Evolutionary conservation across 768 basidiomycete species (phyloP), one percentile per base, ranked within the genome.

Genomic region (Naganishia vaughanmartiniae): DNA sequence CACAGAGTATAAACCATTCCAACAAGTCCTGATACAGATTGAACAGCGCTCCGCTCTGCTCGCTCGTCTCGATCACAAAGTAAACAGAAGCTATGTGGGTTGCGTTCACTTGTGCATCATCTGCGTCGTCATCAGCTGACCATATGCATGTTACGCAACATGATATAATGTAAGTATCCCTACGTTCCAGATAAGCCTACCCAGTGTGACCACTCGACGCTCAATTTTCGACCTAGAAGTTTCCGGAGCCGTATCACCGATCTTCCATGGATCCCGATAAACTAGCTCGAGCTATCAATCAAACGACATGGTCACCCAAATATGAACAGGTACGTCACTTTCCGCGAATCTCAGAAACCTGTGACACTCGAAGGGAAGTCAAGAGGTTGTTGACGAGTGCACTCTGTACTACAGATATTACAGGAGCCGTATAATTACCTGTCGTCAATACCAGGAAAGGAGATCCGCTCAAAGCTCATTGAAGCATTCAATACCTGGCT

Each of bases 401-500:
- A 15, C 42, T 15, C 9, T 15, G 42, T 42, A 26, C 36, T 19
- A 51, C 46, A 69, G 68, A 69, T 77, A 63, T 81, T 97, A 7
- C 84, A 95, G 9, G 95, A 98, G 79, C 95, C 95, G 0, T 98
- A 87, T 79, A 86, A 86, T 0, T 96, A 94, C 80, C 87, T 91
- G 54, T 87, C 87, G 10, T 87, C 89, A 1, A 89, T 89, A 69
- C 92, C 92, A 0, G 95, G 96, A 17, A 97, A 98, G 81, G 95
- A 97, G 70, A 89, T 98, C 72, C 88, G 96, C 14, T 84, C 88
- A 0, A 86, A 88, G 75, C 85, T 99, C 77, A 92, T 95, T 72
- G 89, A 89, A 65, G 93, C 95, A 0, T 98, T 98, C 87, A 95
- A 98, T 75, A 45, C 83, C 1, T 99, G 96, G 96, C 86, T 98